Base-by-base conservation (phyloP, 129 eudicot species). In the Flaveria linearis region DNA sequence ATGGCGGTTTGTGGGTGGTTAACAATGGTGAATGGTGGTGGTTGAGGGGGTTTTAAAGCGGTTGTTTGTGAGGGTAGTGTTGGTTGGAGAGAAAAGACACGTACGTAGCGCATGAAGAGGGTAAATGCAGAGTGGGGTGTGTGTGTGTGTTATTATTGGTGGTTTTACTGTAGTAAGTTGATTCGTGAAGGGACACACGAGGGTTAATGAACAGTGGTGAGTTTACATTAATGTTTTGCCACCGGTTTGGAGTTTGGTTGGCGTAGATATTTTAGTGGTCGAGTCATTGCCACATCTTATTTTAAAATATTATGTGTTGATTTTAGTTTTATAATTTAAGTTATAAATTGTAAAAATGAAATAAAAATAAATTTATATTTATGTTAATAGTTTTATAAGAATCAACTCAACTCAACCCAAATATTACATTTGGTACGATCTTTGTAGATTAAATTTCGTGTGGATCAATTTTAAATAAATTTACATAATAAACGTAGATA, bases 111-210 rank as follows among this genome's bases (percentile, higher is more conserved):
- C 91, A 91, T 88, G 93, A 90, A 81, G 69, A 42, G 83, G 83
- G 92, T 90, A 73, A 87, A 87, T 90, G 96, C 90, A 73, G 68
- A 56, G 72, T 16, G 61, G 50, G 78, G 55, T 49, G 49, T 66
- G 62, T 52, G 55, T 49, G 49, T 66, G 62, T 52, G 42, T 74
- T 17, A 47, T 51, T 63, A 60, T 36, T 56, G 64, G 46, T 80
- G 16, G 79, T 42, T 86, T 80, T 63, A 86, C 81, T 82, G 89
- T 70, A 84, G 79, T 75, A 88, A 81, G 80, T 60, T 77, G 82
- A 80, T 28, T 84, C 93, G 96, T 90, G 96, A 90, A 56, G 25
- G 82, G 64, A 12, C 87, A 86, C 75, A 26, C 95, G 85, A 84
- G 89, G 84, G 91, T 20, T 62, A 76, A 77, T 71, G 55, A 77